A percentile compares a stretch with the other conserved stretches of the same genome.
These are phyloP conservation scores for Candida neerlandica DNA, from an alignment of 1,139 yeast species.

Conservation along the genomic window DNA sequence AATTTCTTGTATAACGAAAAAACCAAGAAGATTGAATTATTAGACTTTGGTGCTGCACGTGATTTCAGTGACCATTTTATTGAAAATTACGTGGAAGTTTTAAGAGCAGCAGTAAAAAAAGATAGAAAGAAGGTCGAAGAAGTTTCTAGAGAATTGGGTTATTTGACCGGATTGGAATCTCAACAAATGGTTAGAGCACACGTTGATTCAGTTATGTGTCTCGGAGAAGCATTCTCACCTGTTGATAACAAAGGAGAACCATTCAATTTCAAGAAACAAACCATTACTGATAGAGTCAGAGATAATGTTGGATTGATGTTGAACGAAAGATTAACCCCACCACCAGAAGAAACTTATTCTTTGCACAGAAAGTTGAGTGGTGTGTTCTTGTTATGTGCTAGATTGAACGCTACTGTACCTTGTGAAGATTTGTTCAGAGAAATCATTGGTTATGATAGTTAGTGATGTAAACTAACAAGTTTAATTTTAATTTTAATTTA, in stretches of 20 bases:
- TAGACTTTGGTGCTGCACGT: conserved; percentile 96
- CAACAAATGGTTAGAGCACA: conserved; percentile 89
- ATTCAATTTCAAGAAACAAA: conserved; percentile 80
- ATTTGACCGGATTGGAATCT: conserved; percentile 88
- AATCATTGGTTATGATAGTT: conserved; percentile 55
- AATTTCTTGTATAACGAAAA: conserved; percentile 79
- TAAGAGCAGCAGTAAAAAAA: conserved; percentile 74
- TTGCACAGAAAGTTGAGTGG: conserved; percentile 95
- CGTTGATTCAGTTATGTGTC: conserved; percentile 82
- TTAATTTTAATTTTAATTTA: neutral
- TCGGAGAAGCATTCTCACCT: conserved; percentile 90
- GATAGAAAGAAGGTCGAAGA: conserved; percentile 68
- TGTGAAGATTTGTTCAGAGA: conserved; percentile 78
- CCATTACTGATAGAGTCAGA: conserved; percentile 90
- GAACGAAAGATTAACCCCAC: conserved; percentile 89
- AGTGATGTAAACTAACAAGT: neutral
- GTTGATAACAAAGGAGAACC: conserved; percentile 45
- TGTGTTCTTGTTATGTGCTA: conserved; percentile 85
- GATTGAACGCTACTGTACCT: conserved; percentile 80
- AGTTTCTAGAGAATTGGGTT: conserved; percentile 77
- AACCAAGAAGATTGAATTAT: conserved; percentile 71
- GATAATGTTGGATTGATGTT: conserved; percentile 86
- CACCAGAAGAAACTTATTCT: conserved; percentile 97
- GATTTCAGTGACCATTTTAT: conserved; percentile 69
- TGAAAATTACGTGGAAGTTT: conserved; percentile 64